phyloP scores from a whole-genome alignment of 352 stramenopile species.

The Globisporangium nagaii region DNA sequence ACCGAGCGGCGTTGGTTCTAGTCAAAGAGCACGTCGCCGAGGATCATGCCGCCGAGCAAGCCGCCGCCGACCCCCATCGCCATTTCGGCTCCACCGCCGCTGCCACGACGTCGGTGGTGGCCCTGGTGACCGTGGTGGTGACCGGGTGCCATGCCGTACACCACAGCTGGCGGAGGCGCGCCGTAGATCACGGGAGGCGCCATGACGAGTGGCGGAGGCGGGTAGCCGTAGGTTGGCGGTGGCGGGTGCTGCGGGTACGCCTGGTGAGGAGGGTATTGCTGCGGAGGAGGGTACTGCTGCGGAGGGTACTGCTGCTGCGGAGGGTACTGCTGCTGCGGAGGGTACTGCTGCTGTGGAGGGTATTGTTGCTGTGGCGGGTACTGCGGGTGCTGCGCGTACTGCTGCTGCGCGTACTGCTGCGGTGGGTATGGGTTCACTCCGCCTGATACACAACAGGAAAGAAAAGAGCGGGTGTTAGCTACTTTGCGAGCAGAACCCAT shows the following conservation, averaged over 20 bases:
- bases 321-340: constrained; percentile 19
- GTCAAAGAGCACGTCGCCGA: constrained; percentile 68
- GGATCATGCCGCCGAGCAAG: constrained; percentile 65
- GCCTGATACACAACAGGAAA: not conserved
- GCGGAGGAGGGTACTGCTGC: constrained; percentile 3
- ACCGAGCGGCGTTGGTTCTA: too few relatives aligned
- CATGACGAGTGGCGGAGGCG: constrained; percentile 14
- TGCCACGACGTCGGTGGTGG: constrained; percentile 26
- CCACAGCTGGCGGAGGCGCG: constrained; percentile 7
- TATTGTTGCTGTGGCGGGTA: constrained; percentile 14
- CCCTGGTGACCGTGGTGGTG: constrained; percentile 28
- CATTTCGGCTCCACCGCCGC: constrained; percentile 28
- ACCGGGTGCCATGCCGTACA: constrained; percentile 8
- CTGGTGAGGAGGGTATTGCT: constrained; percentile 3
- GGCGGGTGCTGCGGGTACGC: constrained; percentile 14
- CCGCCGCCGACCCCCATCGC: constrained; percentile 69
- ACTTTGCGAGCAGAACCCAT: not conserved
- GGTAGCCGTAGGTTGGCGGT: constrained; percentile 11
- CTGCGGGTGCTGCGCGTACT: constrained; percentile 10
- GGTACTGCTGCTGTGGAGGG: constrained; percentile 26
- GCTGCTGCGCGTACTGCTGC: constrained; percentile 1
- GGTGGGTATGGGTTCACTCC: constrained; percentile 2
- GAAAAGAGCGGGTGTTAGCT: too few relatives aligned
- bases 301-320: constrained; percentile 23
- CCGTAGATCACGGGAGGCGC: constrained; percentile 16